Conservation (phyloP, 495 filamentous ascomycete species). For the Penicillium silybi region DNA sequence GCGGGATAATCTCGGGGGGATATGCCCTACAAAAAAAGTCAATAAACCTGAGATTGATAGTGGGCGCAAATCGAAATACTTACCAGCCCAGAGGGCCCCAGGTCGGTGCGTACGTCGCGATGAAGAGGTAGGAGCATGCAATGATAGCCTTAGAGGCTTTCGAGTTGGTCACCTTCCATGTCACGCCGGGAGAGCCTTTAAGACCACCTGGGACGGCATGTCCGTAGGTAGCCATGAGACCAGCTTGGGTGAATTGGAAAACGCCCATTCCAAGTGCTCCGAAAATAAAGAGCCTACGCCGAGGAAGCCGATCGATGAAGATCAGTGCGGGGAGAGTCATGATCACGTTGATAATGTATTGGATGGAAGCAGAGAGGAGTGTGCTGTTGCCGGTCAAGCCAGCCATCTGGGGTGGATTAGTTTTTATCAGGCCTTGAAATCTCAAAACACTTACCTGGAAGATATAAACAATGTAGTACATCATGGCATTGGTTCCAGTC, state of each 20-base stretch:
- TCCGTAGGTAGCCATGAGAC: constrained; percentile 60
- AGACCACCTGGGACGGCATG: constrained; percentile 38
- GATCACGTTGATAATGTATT: constrained; percentile 73
- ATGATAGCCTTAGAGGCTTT: constrained; percentile 50
- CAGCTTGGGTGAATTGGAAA: constrained; percentile 50
- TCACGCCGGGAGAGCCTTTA: constrained; percentile 40
- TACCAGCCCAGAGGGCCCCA: constrained; percentile 8
- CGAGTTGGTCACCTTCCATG: constrained; percentile 56
- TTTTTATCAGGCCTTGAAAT: not conserved
- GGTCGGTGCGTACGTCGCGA: constrained; percentile 57
- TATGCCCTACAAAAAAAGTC: constrained; percentile 11
- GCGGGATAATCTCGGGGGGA: constrained; percentile 17
- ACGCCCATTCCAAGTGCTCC: constrained; percentile 49
- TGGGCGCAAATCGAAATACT: not conserved
- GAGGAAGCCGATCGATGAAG: constrained; percentile 52
- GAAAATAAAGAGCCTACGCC: constrained; percentile 48
- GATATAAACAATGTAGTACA: constrained; percentile 73
- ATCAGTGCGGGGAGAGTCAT: constrained; percentile 60
- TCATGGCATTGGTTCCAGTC: constrained; percentile 75
- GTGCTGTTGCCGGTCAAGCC: constrained; percentile 35
- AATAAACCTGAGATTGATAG: not conserved
- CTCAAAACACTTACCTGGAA: constrained; percentile 44
- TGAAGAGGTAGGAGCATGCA: constrained; percentile 63
- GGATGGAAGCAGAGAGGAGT: constrained; percentile 67
- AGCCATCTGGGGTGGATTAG: constrained; percentile 21